Percentiles rank a stretch among this genome's conserved stretches.
phyloP scores from a whole-genome alignment of 1,284 basidiomycete species.

The Crocinoboletus sp. region DNA sequence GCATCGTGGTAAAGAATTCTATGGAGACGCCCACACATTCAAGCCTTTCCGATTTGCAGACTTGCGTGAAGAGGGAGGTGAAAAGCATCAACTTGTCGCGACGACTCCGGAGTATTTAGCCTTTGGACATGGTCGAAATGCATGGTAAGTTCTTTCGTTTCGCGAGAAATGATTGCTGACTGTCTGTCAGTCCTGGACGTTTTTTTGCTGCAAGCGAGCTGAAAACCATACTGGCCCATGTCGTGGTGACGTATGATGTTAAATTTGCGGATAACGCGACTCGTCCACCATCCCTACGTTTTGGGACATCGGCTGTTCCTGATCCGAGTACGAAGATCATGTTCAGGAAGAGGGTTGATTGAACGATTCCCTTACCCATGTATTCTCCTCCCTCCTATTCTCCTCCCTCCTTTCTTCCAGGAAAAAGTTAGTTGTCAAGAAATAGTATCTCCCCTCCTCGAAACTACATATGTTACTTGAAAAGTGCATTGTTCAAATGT shows the following conservation, averaged over 20 bases:
- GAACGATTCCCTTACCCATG: background rate
- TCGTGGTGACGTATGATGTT: slow-evolving; percentile 30
- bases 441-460: no score
- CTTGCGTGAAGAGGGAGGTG: slow-evolving; percentile 11
- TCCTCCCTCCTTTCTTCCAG: no score
- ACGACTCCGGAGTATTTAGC: slow-evolving; percentile 8
- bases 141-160: slow-evolving; percentile 9
- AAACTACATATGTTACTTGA: no score
- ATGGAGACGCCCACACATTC: slow-evolving; percentile 26
- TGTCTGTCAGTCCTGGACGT: slow-evolving; percentile 11
- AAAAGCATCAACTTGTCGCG: slow-evolving; percentile 20
- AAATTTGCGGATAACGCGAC: slow-evolving; percentile 23
- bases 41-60: slow-evolving; percentile 32
- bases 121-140: slow-evolving; percentile 16
- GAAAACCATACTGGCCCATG: slow-evolving; percentile 30
- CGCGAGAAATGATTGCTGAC: background rate
- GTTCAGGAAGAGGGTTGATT: slow-evolving; percentile 20
- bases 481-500: no score
- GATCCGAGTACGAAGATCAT: slow-evolving; percentile 13
- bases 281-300: slow-evolving; percentile 16
- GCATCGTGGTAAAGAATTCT: slow-evolving; percentile 27
- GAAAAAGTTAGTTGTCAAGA: background rate
- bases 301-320: background rate
- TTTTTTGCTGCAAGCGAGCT: slow-evolving; percentile 22
- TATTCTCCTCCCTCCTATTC: background rate